Conservation (phyloP, 1,139 yeast genomes). For the Lodderomyces jiufengensis region DNA sequence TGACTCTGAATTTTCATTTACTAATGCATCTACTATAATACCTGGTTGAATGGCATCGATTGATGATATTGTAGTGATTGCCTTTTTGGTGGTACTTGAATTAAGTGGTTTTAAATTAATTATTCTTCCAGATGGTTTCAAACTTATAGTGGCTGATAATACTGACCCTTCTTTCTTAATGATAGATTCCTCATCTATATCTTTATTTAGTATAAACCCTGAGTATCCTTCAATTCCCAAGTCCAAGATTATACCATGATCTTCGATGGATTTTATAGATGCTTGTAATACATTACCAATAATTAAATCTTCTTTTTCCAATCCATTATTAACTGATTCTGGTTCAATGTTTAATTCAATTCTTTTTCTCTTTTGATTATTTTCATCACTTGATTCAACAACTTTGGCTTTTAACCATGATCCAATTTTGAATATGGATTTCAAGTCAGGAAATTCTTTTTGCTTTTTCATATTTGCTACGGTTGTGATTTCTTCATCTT, state of each 20-base stretch:
- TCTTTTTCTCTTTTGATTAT: conserved; percentile 52
- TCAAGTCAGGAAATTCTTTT: conserved; percentile 53
- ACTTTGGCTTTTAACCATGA: conserved; percentile 86
- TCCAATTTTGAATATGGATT: conserved; percentile 59
- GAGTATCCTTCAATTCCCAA: conserved; percentile 54
- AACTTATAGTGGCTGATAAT: conserved; percentile 43
- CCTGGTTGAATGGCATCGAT: conserved; percentile 86
- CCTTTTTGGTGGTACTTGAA: conserved; percentile 34
- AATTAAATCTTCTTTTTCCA: conserved; percentile 63
- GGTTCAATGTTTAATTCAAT: conserved; percentile 79
- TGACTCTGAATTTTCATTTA: conserved; percentile 53
- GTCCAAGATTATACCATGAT: conserved; percentile 80
- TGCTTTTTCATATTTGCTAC: conserved; percentile 11
- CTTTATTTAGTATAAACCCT: conserved; percentile 80
- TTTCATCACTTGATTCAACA: conserved; percentile 41
- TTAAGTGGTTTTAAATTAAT: conserved; percentile 51
- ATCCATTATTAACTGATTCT: conserved; percentile 54
- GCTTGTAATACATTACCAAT: conserved; percentile 70
- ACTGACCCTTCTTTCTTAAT: conserved; percentile 39
- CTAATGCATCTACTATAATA: conserved; percentile 67
- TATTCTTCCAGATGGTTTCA: conserved; percentile 54
- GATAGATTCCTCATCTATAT: conserved; percentile 30
- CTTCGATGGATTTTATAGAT: conserved; percentile 76
- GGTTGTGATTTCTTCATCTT: conserved; percentile 15
- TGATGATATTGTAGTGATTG: conserved; percentile 57